Base-by-base conservation (phyloP, 202 grass and related monocot genomes). In the Dendrocalamus latiflorus region DNA sequence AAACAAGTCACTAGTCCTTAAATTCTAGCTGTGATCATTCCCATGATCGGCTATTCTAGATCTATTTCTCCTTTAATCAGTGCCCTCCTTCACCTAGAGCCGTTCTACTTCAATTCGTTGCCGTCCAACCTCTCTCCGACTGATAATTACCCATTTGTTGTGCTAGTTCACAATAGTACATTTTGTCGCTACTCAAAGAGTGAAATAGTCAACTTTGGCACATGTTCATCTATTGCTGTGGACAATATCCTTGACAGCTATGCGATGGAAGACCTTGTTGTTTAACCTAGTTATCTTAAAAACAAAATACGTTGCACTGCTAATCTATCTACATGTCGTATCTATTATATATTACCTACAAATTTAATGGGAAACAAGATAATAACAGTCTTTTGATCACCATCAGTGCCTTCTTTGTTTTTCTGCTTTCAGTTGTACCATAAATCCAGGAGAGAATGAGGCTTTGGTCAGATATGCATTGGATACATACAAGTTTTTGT, bases 401-500 rank as follows among this genome's bases (percentile, higher is more conserved):
- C 22, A 14, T 53, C 54, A 9, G n/a, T 62, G 15, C 26, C 42
- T 65, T 61, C 9, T 26, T 78, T 89, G 11, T 61, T 20, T 68
- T 87, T 53, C 36, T 84, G 38, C 13, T 91, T 86, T 83, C 81
- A 98, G 95, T 63, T 98, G 95, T 91, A 98, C 95, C 20, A 93
- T 98, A 90, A 98, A 98, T 82, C 95, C 95, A 55, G 92, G 95
- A 74, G 95, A 98, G 75, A 98, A 94, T 42, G 95, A 98, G 77
- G 82, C 90, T 71, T 91, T 98, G 83, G 92, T 98, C 44, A 88
- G 92, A 83, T 98, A 98, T 87, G 95, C 95, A 60, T 88, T 98
- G 63, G 92, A 95, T 85, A 91, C 83, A 18, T 93, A 98, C 82
- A 88, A 93, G 68, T 95, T 88, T 79, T 87, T 98, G 33, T 90